Base-by-base conservation (phyloP, 2,329 filamentous ascomycete genomes). In the Ustulina deusta region DNA sequence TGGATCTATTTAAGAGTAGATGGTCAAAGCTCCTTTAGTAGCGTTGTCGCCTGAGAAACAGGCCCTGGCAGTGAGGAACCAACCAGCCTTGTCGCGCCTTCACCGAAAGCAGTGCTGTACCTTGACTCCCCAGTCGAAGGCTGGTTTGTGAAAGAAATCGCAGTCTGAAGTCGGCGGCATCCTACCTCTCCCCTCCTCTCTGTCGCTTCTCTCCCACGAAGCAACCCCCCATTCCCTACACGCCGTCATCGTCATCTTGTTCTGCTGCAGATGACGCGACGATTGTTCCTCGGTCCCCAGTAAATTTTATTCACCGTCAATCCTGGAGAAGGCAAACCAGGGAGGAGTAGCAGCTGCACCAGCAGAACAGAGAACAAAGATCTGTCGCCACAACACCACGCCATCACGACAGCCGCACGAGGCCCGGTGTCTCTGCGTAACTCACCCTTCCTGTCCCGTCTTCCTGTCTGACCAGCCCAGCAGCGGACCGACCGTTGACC, bases 11-110 rank as follows among this genome's bases (percentile, higher is more conserved):
- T 54, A 40, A 2, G 9, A 11, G 3, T 6, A 6, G 9, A 61
- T 65, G 63, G 66, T 61, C 63, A 29, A 66, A 66, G 65, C 68
- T 70, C 55, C 59, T 54, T 52, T n/a, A 57, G 38, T 25, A 20
- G 36, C 10, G 20, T 55, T 44, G 56, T 61, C 36, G 56, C 63
- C 52, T 52, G 60, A 29, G 52, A 36, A n/a, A 15, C 25, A 34
- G 40, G 17, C 40, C 2, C 17, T 44, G 17, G n/a, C n/a, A 17
- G n/a, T 11, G n/a, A 32, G 5, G 42, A 20, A 7, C 48, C 11
- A 65, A 38, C 63, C 58, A 76, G 74, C 75, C 74, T 76, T 70
- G 75, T 77, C 74, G 74, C 76, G 75, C 72, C 71, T 74, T 68
- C 66, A 74, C 75, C 74, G 76, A 74, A 78, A 77, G 74, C 76